Base-by-base conservation (phyloP, 2,329 filamentous ascomycete genomes). In the Geosmithia morbida region DNA sequence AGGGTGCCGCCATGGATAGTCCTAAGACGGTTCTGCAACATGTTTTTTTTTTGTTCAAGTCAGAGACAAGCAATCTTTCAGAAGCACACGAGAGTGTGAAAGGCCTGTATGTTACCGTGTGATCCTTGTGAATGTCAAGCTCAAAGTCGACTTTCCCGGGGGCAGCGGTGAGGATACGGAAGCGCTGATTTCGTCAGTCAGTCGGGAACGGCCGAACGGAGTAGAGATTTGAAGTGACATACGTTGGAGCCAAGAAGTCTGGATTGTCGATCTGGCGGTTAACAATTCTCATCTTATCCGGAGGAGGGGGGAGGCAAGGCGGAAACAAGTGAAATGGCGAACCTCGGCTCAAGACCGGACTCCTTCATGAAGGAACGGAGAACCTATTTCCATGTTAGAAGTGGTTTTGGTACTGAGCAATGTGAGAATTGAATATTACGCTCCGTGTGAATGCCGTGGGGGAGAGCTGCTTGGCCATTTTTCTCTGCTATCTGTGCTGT, bases 321-420 rank as follows among this genome's bases (percentile, higher is more conserved):
- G 10, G 11, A 37, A 16, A 11, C 6, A 16, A 3, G 33, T 49
- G 30, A 14, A 37, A 20, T 59, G 39, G 19, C 66, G 56, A 60
- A 94, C 89, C 85, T 85, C 61, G 87, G 87, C 63, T 96, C 90
- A 18, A 97, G 68, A 7, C 89, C 89, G 5, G 88, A 95, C 53
- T 87, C 85, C 54, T 77, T 76, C 68, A 85, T 79, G 64, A 96
- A 96, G 2, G 86, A 89, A 61, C 85, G 83, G 70, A 87, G 76
- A 44, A 94, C 87, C 87, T 92, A 49, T 11, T 19, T n/a, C 19
- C 8, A 42, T 17, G 41, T 42, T 18, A 42, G 41, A 42, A 16
- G 4, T 40, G 13, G 4, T 5, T 40, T 4, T 40, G 4, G 37
- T 40, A 14, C 22, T 18, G 2, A 5, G 3, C 10, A 22, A 14